Conservation (phyloP, 306 rosid species). For the Carpinus viminea region DNA sequence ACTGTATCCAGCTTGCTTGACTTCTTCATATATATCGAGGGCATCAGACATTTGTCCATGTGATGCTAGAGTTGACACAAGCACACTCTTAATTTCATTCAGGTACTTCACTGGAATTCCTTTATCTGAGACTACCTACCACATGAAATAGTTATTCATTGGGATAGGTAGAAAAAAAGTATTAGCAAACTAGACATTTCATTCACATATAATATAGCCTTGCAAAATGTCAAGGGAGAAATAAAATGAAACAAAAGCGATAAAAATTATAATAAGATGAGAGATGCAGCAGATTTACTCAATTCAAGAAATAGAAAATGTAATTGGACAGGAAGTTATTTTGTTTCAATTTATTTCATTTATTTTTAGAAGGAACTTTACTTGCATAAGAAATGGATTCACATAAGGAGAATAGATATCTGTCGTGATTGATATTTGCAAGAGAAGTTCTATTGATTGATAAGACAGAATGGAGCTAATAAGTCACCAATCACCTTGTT, state of each 20-base stretch:
- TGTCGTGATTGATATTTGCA: not conserved
- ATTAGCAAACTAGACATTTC: not conserved
- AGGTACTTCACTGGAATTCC: constrained; percentile 41
- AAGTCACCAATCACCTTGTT: too few relatives aligned
- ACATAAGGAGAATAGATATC: not conserved
- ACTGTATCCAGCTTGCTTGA: constrained; percentile 58
- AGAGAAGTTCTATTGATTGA: not conserved
- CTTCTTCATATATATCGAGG: constrained; percentile 48
- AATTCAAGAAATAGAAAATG: not conserved
- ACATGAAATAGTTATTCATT: constrained; percentile 7
- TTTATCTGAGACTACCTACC: constrained; percentile 58
- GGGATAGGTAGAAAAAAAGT: not conserved
- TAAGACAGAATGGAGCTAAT: too few relatives aligned
- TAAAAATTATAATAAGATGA: not conserved
- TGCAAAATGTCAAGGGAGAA: not conserved
- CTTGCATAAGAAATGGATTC: not conserved
- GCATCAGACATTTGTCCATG: constrained; percentile 67
- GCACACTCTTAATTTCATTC: constrained; percentile 70
- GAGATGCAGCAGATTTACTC: not conserved
- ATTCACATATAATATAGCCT: not conserved
- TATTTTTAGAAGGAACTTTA: not conserved
- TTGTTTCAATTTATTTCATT: not conserved
- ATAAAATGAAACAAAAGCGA: not conserved
- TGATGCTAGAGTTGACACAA: constrained; percentile 73
- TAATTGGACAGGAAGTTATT: not conserved